Conservation (phyloP, 1,284 basidiomycete species). For the Cryptococcus sp. region DNA sequence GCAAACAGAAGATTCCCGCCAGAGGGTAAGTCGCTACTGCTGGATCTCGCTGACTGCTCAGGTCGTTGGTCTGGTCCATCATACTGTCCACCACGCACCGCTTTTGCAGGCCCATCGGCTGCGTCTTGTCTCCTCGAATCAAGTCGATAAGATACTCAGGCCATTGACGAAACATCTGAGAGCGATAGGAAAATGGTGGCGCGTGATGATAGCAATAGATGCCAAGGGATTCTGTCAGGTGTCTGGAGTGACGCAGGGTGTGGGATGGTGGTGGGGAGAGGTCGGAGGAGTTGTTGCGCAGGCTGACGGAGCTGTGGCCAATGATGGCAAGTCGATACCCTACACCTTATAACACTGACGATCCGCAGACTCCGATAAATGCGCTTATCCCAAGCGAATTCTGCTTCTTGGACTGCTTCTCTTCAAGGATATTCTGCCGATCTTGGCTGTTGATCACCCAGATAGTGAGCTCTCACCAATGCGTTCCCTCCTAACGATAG, state of each 20-base stretch:
- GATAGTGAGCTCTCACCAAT: conserved; percentile 36
- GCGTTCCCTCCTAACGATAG: conserved; percentile 51
- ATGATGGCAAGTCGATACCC: conserved; percentile 42
- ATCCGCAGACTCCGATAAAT: conserved; percentile 34
- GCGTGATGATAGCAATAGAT: conserved; percentile 48
- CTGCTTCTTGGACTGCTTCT: conserved; percentile 83
- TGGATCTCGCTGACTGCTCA: conserved; percentile 14
- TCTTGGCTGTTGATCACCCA: conserved; percentile 46
- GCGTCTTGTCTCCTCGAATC: conserved; percentile 28
- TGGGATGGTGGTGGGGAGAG: conserved; percentile 55
- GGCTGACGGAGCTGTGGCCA: conserved; percentile 45
- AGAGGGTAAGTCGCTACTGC: conserved; percentile 30
- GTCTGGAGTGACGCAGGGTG: conserved; percentile 41
- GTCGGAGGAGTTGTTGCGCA: conserved; percentile 49
- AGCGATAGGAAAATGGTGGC: conserved; percentile 52
- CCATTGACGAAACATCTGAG: conserved; percentile 49
- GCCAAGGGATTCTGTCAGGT: conserved; percentile 50
- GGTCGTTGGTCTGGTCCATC: conserved; percentile 40
- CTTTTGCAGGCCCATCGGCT: conserved; percentile 46
- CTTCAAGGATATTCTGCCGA: conserved; percentile 68
- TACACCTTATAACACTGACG: conserved; percentile 8
- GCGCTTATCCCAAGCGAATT: conserved; percentile 58
- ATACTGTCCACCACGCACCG: conserved; percentile 46
- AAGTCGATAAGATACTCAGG: conserved; percentile 26
- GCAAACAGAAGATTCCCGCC: conserved; percentile 35